Base-by-base conservation (phyloP, 2,329 filamentous ascomycete genomes). In the Didymellaceae sp. region DNA sequence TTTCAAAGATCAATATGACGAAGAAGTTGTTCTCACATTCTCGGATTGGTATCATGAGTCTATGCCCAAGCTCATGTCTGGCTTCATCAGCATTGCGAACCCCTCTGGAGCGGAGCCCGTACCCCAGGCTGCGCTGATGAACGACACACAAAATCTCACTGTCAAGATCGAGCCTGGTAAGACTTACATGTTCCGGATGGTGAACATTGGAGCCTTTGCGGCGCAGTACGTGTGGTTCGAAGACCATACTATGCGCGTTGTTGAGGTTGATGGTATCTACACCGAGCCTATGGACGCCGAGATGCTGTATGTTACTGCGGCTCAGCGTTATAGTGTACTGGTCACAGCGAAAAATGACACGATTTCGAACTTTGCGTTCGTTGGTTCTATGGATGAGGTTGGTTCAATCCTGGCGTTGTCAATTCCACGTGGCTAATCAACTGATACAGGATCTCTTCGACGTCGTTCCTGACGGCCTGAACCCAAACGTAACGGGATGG, bases 31-130 rank as follows among this genome's bases (percentile, higher is more conserved):
- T 0, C 65, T 90, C 14, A 87, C 88, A 55, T 72, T 91, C n/a
- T 86, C 85, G 14, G 88, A 91, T 61, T 88, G 88, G 77, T 90
- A 91, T 51, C 86, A 90, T 59, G 82, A 86, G 38, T 67, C 75
- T 22, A 80, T 80, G 75, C 70, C 70, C 3, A 65, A 59, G n/a
- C 72, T 86, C 0, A 54, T 74, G 3, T 54, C 61, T 7, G 44
- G 53, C 14, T 72, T 74, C 54, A 78, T 88, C 31, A 78, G 58
- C 59, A 68, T 79, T 16, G 72, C 73, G 38, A 84, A 84, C 48
- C 82, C 80, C 0, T 85, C 75, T 58, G 82, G 75, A 18, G 82
- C 85, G 0, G 86, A 89, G 65, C 87, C 86, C 0, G 80, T 89
- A 0, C 87, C 87, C 0, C 77, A 89, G 17, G 79, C 84, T 2